Conservation (phyloP, 192 early-diverging fungal species). For the Geosiphon pyriformis region DNA sequence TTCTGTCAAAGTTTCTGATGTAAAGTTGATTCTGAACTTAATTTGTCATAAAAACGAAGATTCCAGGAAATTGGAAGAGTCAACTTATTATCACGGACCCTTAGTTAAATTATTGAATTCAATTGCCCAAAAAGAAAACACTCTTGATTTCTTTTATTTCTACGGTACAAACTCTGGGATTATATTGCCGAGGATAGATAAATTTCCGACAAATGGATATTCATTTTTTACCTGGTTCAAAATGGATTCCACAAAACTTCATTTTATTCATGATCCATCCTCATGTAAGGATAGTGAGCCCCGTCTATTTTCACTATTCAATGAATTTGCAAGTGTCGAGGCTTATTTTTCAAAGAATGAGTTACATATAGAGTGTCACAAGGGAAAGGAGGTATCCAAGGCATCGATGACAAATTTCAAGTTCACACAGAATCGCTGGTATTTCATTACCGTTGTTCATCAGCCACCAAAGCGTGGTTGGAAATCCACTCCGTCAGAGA, state of each 20-base stretch:
- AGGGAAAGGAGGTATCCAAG: not conserved
- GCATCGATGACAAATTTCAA: conserved; percentile 10
- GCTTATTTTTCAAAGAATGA: conserved; percentile 24
- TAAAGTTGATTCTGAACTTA: conserved; percentile 20
- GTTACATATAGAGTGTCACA: conserved; percentile 1
- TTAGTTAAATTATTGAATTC: conserved; percentile 20
- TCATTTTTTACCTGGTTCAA: conserved; percentile 26
- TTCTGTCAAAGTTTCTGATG: conserved; percentile 22
- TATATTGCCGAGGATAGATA: conserved; percentile 13
- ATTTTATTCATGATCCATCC: not conserved
- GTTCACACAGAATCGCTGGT: conserved; percentile 17
- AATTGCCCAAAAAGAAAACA: conserved; percentile 22
- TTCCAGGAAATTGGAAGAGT: not conserved
- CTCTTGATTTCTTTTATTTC: conserved; percentile 19
- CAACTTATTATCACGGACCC: conserved; percentile 18
- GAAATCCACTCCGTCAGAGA: conserved; percentile 12
- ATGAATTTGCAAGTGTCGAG: conserved; percentile 14
- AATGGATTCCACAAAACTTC: conserved; percentile 9
- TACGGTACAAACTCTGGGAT: conserved; percentile 17
- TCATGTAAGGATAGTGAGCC: not conserved
- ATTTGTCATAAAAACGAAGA: conserved; percentile 21
- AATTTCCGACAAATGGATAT: conserved; percentile 24
- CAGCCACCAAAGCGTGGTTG: conserved; percentile 6
- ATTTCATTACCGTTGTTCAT: conserved; percentile 20
- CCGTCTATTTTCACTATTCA: conserved; percentile 20